These are phyloP conservation scores for Paraphoma chrysanthemicola DNA, from an alignment of 2,329 filamentous ascomycete genomes.

Conservation along the genomic window DNA sequence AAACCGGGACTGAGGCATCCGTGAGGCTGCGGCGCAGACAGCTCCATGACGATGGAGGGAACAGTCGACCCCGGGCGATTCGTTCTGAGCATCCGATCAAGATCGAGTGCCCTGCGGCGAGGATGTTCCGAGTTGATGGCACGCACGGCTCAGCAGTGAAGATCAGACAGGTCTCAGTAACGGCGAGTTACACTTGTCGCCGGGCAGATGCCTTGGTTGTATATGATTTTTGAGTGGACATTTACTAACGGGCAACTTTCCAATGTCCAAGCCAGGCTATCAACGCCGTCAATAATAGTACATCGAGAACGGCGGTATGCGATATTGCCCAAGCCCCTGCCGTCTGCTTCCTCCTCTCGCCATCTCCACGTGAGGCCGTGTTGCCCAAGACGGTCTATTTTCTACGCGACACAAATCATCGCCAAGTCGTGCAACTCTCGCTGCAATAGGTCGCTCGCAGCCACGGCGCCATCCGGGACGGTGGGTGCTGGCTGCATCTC, in stretches of 20 bases:
- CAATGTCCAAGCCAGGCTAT: not conserved
- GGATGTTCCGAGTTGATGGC: conserved; percentile 1
- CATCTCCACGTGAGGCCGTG: conserved; percentile 26
- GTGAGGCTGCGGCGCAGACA: conserved; percentile 22
- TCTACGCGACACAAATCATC: conserved; percentile 15
- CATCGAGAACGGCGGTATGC: conserved; percentile 14
- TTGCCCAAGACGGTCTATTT: conserved; percentile 10
- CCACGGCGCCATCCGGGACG: conserved; percentile 22
- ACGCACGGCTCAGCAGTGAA: not conserved
- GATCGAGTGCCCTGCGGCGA: not conserved
- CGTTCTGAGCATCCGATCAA: conserved; percentile 3
- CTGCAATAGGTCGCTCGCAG: conserved; percentile 22
- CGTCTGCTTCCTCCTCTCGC: conserved; percentile 11
- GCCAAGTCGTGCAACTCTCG: conserved; percentile 17
- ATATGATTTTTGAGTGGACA: too few species aligned
- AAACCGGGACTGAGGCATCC: conserved; percentile 46
- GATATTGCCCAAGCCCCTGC: conserved; percentile 8
- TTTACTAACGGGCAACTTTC: too few species aligned
- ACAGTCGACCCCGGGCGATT: conserved; percentile 2
- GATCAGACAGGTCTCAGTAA: not conserved
- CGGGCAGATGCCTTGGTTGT: not conserved
- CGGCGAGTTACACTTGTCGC: not conserved
- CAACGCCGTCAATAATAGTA: not conserved
- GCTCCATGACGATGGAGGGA: conserved; percentile 1
- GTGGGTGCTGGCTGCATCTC: conserved; percentile 24